Conservation (phyloP, 164 flowering plant genomes). For the Chimonanthus salicifolius region DNA sequence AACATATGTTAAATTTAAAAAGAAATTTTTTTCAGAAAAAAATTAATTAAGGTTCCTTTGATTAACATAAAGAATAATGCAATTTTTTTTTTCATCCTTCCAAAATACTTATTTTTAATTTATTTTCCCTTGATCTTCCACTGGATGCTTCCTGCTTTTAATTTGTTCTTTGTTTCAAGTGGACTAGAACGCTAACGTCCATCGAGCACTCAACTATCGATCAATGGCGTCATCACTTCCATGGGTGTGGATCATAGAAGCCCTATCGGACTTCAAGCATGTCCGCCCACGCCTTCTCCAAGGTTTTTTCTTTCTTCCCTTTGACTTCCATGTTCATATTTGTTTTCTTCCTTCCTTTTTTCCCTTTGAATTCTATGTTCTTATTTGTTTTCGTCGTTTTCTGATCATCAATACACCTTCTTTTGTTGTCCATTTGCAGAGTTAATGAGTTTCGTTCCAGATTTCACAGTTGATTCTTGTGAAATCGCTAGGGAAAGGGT, state of each 20-base stretch:
- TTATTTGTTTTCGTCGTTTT: background rate
- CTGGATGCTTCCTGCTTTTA: too few species aligned
- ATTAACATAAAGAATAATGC: too few species aligned
- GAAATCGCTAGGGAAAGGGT: slow-evolving; percentile 1
- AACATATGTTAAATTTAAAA: too few species aligned
- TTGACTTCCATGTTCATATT: background rate
- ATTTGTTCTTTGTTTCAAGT: too few species aligned
- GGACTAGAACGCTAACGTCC: too few species aligned
- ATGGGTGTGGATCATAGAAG: slow-evolving; percentile 9
- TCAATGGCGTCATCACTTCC: slow-evolving; percentile 5
- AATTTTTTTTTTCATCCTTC: too few species aligned
- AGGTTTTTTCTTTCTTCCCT: background rate
- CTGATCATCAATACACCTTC: background rate
- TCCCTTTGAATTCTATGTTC: background rate
- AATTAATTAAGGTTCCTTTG: too few species aligned
- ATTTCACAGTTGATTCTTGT: background rate
- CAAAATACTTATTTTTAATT: too few species aligned
- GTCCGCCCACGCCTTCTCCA: background rate
- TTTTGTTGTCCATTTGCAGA: slow-evolving; percentile 1
- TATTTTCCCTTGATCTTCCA: too few species aligned
- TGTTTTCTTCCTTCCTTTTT: background rate
- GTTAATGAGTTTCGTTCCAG: background rate
- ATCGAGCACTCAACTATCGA: too few species aligned
- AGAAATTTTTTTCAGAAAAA: too few species aligned
- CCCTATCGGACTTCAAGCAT: slow-evolving; percentile 7